A percentile compares a stretch with the other conserved stretches of the same genome.
phyloP scores from a whole-genome alignment of 2,329 filamentous ascomycete genomes.

The Penicillium sp. region DNA sequence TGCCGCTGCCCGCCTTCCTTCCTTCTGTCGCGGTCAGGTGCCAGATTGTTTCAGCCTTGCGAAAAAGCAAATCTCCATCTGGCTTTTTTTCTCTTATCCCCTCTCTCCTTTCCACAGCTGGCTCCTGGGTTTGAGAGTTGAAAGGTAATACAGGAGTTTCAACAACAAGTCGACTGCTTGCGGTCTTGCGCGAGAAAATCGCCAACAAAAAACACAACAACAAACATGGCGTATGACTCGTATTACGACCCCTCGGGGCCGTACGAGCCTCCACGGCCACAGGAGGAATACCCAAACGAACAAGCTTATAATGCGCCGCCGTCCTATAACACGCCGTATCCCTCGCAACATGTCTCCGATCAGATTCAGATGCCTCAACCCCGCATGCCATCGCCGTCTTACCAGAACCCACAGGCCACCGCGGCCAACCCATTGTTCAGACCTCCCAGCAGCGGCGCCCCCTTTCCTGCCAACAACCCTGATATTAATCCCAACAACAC shows the following conservation, averaged over 20 bases:
- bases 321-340: conserved; percentile 30
- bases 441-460: conserved; percentile 4
- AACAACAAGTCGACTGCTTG: conserved; percentile 13
- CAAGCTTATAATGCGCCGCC: conserved; percentile 9
- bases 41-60: background rate
- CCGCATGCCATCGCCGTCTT: conserved; percentile 23
- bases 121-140: background rate
- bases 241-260: conserved; percentile 6
- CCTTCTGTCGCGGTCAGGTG: background rate
- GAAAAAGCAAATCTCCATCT: background rate
- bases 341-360: conserved; percentile 28
- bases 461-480: conserved; percentile 1
- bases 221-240: conserved; percentile 11
- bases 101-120: background rate
- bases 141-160: no score
- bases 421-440: conserved; percentile 17
- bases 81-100: background rate
- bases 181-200: conserved; percentile 10
- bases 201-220: background rate
- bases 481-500: conserved; percentile 47
- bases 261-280: conserved; percentile 22
- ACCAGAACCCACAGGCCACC: conserved; percentile 16
- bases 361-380: conserved; percentile 35
- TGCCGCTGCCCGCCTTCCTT: background rate
- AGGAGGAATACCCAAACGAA: conserved; percentile 13